A percentile compares a stretch with the other conserved stretches of the same genome.
phyloP scores from a whole-genome alignment of 2,329 filamentous ascomycete species.

The Aspergillus sp. region DNA sequence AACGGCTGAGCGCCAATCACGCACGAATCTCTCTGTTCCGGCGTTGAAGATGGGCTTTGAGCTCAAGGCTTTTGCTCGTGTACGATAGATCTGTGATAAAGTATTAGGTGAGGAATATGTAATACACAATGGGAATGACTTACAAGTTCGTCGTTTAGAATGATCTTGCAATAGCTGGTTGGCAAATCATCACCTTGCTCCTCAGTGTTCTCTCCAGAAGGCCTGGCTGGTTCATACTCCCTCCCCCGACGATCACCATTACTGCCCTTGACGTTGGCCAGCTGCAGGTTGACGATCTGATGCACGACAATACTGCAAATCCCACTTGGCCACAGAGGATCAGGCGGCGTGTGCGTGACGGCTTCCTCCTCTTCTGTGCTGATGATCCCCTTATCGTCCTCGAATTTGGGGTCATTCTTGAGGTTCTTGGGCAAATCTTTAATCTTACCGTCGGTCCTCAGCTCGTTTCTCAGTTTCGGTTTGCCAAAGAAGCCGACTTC shows the following conservation, averaged over 20 bases:
- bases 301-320: slow-evolving; percentile 84
- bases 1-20: slow-evolving; percentile 87
- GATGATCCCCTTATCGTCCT: slow-evolving; percentile 82
- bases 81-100: slow-evolving; percentile 69
- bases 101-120: neutral
- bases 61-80: slow-evolving; percentile 88
- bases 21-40: slow-evolving; percentile 86
- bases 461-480: slow-evolving; percentile 78
- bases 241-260: slow-evolving; percentile 75
- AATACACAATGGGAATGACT: slow-evolving; percentile 18
- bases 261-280: slow-evolving; percentile 87
- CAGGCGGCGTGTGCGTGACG: slow-evolving; percentile 84
- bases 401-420: slow-evolving; percentile 70
- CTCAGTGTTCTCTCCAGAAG: slow-evolving; percentile 81
- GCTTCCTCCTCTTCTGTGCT: slow-evolving; percentile 76
- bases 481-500: slow-evolving; percentile 95
- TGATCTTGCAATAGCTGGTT: slow-evolving; percentile 89
- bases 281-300: slow-evolving; percentile 90
- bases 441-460: slow-evolving; percentile 85
- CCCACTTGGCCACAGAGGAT: slow-evolving; percentile 94
- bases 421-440: slow-evolving; percentile 71
- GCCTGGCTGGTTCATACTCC: slow-evolving; percentile 85
- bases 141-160: slow-evolving; percentile 81
- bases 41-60: slow-evolving; percentile 97
- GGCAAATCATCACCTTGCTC: slow-evolving; percentile 78